Percentiles rank a stretch among this genome's conserved stretches.
phyloP scores from a whole-genome alignment of 192 early-diverging fungal species.

The Piromyces sp. region DNA sequence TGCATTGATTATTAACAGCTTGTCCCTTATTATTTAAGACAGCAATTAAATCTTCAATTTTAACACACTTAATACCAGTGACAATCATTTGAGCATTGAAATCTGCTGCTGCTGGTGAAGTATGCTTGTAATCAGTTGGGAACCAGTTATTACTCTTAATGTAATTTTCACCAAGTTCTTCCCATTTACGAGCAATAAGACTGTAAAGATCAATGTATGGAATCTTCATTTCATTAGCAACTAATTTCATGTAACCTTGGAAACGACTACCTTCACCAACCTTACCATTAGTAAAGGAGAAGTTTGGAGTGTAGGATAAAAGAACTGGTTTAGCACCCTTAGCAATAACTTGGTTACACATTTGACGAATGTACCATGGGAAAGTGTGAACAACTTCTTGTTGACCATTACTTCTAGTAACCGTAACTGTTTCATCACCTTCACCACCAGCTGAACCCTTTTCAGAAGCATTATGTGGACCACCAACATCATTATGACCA shows the following conservation, averaged over 20 bases:
- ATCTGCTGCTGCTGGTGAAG: neutral
- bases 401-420: neutral
- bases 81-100: neutral
- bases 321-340: neutral
- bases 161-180: neutral
- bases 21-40: neutral
- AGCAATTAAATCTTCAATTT: neutral
- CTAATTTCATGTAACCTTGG: neutral
- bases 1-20: neutral
- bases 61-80: neutral
- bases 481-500: neutral
- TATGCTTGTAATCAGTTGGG: neutral
- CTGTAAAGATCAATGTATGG: neutral
- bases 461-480: neutral
- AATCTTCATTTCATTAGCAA: neutral
- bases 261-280: neutral
- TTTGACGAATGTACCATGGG: neutral
- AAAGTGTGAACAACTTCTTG: neutral
- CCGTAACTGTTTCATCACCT: neutral
- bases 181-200: neutral
- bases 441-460: neutral
- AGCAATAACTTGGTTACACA: neutral
- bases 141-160: neutral
- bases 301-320: neutral
- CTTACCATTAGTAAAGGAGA: neutral